Base-by-base conservation (phyloP, 2,329 filamentous ascomycete species). In the Tympanopsis confertula region DNA sequence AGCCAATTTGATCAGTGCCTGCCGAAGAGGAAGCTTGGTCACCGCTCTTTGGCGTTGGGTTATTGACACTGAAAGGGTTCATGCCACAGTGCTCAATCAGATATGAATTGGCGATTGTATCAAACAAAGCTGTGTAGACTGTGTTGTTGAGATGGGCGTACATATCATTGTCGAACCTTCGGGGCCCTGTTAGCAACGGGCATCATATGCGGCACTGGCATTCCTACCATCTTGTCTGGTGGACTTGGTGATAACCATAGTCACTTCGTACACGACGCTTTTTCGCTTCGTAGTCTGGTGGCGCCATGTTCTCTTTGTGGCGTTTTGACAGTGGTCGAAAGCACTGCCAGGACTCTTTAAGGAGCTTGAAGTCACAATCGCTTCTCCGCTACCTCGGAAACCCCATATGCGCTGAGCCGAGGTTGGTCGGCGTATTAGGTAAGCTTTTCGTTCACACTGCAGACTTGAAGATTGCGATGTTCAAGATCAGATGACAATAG, bases 111-210 rank as follows among this genome's bases (percentile, higher is more conserved):
- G 94, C 78, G 41, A 94, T 75, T 1, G 85, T 88, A 63, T 96
- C 89, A 57, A 94, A 91, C 40, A 93, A 69, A 44, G 83, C 81
- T 50, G 84, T 84, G 59, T 94, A 94, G 38, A 91, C 71, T 29
- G 79, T 83, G 54, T 94, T 94, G 63, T 94, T 94, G 68, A 94
- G 77, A 55, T 96, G 89, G 42, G 85, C 72, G 58, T 91, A 94
- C 84, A 93, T 91, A 63, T 94, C 87, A 54, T 94, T 94, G 59
- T 94, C 87, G 56, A 33, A 33, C 30, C 30, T 33, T n/a, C n/a
- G n/a, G n/a, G n/a, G 76, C 79, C 86, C 86, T 88, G 43, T 20
- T 33, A 14, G 39, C 41, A 39, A 42, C 40, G 41, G 32, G 39
- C 13, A 29, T 30, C 38, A 35, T 17, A 13, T 19, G 26, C 19